Percentiles rank a stretch among this genome's conserved stretches.
Conservation (phyloP, 2,329 filamentous ascomycete species). For the Fusarium tricinctum region DNA sequence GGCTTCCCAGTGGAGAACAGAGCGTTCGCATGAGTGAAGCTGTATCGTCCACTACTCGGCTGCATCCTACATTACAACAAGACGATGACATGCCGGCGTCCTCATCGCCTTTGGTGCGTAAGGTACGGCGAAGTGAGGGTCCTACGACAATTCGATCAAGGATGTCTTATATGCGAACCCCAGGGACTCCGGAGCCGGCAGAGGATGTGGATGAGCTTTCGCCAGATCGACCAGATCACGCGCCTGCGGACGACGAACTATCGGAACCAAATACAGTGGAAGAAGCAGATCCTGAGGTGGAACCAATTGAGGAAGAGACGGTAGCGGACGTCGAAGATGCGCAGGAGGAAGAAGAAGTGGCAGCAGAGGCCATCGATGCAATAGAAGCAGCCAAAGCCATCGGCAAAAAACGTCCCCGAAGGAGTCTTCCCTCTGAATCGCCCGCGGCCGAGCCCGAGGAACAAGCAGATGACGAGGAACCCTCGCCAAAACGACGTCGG, state of each 20-base stretch:
- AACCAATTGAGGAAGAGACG: constrained; percentile 41
- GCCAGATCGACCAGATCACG: constrained; percentile 45
- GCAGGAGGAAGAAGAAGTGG: constrained; percentile 42
- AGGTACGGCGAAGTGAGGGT: constrained; percentile 56
- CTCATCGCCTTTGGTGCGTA: constrained; percentile 61
- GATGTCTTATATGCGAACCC: constrained; percentile 44
- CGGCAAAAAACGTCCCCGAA: constrained; percentile 60
- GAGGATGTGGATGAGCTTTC: constrained; percentile 54
- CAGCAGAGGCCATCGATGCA: constrained; percentile 61
- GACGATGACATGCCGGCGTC: constrained; percentile 51
- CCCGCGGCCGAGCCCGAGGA: constrained; percentile 59
- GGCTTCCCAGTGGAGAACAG: constrained; percentile 65
- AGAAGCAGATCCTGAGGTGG: constrained; percentile 1
- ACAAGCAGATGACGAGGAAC: constrained; percentile 51
- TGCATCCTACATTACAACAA: constrained; percentile 58
- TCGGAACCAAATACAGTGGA: constrained; percentile 19
- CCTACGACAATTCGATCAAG: constrained; percentile 52
- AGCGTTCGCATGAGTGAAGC: constrained; percentile 55
- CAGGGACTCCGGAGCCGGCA: constrained; percentile 38
- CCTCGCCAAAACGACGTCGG: constrained; percentile 57
- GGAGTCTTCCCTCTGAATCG: constrained; percentile 56
- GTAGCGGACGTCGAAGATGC: constrained; percentile 40
- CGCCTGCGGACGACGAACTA: constrained; percentile 24
- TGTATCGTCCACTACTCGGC: constrained; percentile 58
- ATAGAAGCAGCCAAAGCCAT: constrained; percentile 60